Evolutionary conservation across 352 stramenopile species (phyloP), one percentile per base, ranked within the genome.

Genomic region (Discostella stelligera): DNA sequence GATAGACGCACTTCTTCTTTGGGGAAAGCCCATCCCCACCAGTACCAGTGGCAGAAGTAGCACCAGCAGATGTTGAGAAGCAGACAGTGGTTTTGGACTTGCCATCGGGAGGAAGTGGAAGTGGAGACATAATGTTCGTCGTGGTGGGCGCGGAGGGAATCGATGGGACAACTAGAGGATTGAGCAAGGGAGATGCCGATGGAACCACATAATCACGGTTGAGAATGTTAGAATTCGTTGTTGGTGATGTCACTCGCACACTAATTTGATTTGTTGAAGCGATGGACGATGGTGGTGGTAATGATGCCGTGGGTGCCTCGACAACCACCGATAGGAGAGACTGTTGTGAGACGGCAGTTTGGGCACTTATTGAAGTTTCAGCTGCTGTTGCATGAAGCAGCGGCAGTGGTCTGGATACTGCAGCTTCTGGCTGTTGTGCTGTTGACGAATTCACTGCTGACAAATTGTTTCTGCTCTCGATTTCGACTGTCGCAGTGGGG

Each of bases 1-100:
- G 44, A 52, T 71, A 80, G 21, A 86, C 87, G 41, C 75, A 78
- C 48, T 75, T 78, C 82, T 84, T 77, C 46, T 79, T 74, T 18
- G 76, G 65, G 10, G 49, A 48, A 8, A 44, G 37, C 13, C 7
- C 7, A 44, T 27, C 30, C 25, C 49, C 25, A 25, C 46, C 55
- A 27, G 10, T 13, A 53, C 37, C 41, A 58, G 5, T 5, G 23
- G n/a, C 14, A 18, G 41, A 18, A 16, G 21, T 23, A 50, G 39
- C 27, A 53, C 27, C 18, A 7, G 37, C 7, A 44, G 37, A 10
- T 2, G 11, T 11, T 2, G 37, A 44, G 13, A 8, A 44, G 37
- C 37, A 44, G 37, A 44, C 11, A 2, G 7, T 44, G 7, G 2
- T 10, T 14, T 14, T 44, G 37, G 37, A 44, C 2, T 14, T 44